A percentile compares a stretch with the other conserved stretches of the same genome.
Conservation (phyloP, 2,329 filamentous ascomycete genomes). For the Alternaria tenuissima region DNA sequence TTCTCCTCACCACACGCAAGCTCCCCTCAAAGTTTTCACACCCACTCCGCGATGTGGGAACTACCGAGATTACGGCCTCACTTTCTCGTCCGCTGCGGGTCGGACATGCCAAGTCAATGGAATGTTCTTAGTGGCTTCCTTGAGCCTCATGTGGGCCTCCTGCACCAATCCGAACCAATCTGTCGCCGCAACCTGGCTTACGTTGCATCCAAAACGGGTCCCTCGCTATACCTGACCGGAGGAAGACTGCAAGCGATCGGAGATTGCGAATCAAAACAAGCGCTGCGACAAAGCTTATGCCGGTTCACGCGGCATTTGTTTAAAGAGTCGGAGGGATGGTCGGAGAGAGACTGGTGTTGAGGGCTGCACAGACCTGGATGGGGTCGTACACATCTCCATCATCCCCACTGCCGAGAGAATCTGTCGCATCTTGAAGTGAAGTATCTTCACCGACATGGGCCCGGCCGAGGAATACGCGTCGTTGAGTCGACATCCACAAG, state of each 20-base stretch:
- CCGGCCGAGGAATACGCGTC: slow-evolving; percentile 7
- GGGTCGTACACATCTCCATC: slow-evolving; percentile 7
- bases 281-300: slow-evolving; percentile 5
- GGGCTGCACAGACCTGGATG: slow-evolving; percentile 18
- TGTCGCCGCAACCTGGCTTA: slow-evolving; percentile 10
- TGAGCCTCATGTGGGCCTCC: slow-evolving; percentile 18
- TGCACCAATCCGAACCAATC: slow-evolving; percentile 9
- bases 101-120: slow-evolving; percentile 7
- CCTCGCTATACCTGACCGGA: background rate
- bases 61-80: slow-evolving; percentile 13
- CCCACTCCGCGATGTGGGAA: slow-evolving; percentile 11
- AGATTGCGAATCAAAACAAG: slow-evolving; percentile 11
- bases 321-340: slow-evolving; percentile 18
- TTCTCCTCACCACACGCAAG: slow-evolving; percentile 12
- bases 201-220: slow-evolving; percentile 11
- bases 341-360: slow-evolving; percentile 14
- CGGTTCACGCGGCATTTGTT: slow-evolving; percentile 19
- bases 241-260: slow-evolving; percentile 3
- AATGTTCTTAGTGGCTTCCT: slow-evolving; percentile 19
- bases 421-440: slow-evolving; percentile 9
- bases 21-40: slow-evolving; percentile 12
- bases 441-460: slow-evolving; percentile 15
- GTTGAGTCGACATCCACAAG: slow-evolving; percentile 3
- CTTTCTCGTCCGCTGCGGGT: slow-evolving; percentile 11
- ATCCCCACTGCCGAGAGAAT: slow-evolving; percentile 20